These are phyloP conservation scores for Alternaria panax DNA, from an alignment of 2,329 filamentous ascomycete species.

Conservation along the genomic window DNA sequence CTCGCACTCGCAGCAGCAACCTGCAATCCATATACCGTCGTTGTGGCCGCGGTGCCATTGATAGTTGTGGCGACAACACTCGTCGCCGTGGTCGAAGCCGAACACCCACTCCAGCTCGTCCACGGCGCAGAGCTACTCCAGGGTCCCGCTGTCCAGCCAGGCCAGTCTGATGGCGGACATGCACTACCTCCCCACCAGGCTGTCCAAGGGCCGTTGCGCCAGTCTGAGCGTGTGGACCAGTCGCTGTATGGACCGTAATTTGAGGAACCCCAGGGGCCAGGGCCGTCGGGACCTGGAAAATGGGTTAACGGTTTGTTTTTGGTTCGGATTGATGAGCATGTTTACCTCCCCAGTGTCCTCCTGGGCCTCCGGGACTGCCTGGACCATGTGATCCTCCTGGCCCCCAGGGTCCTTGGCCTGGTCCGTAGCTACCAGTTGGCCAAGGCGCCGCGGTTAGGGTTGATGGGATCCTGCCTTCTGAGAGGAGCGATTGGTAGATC, in stretches of 20 bases:
- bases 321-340: neutral
- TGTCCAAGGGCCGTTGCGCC: constrained; percentile 45
- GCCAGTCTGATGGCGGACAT: constrained; percentile 46
- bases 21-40: constrained; percentile 41
- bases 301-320: neutral
- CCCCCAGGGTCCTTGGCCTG: constrained; percentile 29
- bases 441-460: constrained; percentile 34
- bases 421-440: constrained; percentile 34
- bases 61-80: constrained; percentile 41
- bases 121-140: constrained; percentile 48
- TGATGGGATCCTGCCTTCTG: constrained; percentile 33
- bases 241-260: constrained; percentile 40
- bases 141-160: constrained; percentile 47
- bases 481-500: constrained; percentile 36
- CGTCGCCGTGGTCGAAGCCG: constrained; percentile 42
- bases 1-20: constrained; percentile 39
- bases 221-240: constrained; percentile 38
- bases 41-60: constrained; percentile 29
- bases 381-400: constrained; percentile 2
- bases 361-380: constrained; percentile 6
- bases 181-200: constrained; percentile 44
- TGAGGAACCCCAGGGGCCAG: constrained; percentile 37
- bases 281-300: constrained; percentile 21
- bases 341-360: constrained; percentile 31
- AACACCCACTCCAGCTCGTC: constrained; percentile 47